Percentiles rank a stretch among this genome's conserved stretches.
Evolutionary conservation across 257 asterid genomes (phyloP).

Genomic region (Capsicum rhomboideum): DNA sequence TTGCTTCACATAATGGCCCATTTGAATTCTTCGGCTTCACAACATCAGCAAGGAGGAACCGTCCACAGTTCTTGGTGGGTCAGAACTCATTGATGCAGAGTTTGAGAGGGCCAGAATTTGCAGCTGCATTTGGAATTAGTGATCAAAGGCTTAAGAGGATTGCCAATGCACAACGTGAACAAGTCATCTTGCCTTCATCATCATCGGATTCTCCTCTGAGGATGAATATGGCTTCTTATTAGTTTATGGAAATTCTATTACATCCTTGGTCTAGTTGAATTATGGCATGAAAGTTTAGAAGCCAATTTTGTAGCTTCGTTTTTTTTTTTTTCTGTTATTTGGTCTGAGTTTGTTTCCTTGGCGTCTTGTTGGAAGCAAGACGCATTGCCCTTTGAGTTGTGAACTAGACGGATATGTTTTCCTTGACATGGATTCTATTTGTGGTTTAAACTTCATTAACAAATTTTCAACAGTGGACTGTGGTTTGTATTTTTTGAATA

Average conservation of each 20-base stretch:
- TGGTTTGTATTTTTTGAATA: too few relatives aligned
- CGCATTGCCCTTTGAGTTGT: background rate
- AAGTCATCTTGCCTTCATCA: constrained; percentile 50
- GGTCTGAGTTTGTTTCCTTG: background rate
- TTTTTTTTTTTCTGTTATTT: background rate
- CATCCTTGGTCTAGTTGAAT: background rate
- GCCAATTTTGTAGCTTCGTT: background rate
- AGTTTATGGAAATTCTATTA: background rate
- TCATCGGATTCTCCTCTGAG: background rate
- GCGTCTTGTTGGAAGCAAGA: background rate
- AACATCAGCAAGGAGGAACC: constrained; percentile 53
- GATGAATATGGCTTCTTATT: background rate
- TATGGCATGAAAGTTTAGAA: background rate
- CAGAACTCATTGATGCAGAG: constrained; percentile 42
- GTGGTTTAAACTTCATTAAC: background rate
- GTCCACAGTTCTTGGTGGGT: constrained; percentile 74
- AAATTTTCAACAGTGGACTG: background rate
- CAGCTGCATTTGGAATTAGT: constrained; percentile 55
- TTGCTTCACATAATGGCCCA: constrained; percentile 61
- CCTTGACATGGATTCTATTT: background rate
- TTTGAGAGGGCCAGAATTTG: too few relatives aligned
- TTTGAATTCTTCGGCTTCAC: constrained; percentile 90
- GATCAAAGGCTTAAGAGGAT: constrained; percentile 36
- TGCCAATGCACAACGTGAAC: constrained; percentile 36
- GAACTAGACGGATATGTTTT: background rate